A percentile compares a stretch with the other conserved stretches of the same genome.
Evolutionary conservation across 768 basidiomycete genomes (phyloP).

Genomic region (Tylopilus rubrobrunneus): DNA sequence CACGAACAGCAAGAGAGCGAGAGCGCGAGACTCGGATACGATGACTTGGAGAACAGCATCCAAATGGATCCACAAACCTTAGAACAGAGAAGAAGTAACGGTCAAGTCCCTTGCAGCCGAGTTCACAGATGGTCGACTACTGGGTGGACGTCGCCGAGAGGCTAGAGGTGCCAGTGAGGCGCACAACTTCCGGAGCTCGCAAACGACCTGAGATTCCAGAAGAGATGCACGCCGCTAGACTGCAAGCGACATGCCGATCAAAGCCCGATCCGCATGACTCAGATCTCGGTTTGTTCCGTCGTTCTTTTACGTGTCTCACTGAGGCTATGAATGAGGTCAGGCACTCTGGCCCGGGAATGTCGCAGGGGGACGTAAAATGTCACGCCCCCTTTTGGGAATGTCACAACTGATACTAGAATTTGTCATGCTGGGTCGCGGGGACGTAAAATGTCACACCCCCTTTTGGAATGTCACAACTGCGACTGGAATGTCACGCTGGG

Average conservation of each 20-base stretch:
- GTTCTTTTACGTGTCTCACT: too few species aligned
- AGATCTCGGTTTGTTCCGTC: too few species aligned
- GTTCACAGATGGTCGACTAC: slow-evolving; percentile 39
- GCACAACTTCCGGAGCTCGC: neutral
- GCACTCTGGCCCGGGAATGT: too few species aligned
- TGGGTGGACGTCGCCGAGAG: slow-evolving; percentile 60
- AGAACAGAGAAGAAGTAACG: slow-evolving; percentile 49
- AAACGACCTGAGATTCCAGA: slow-evolving; percentile 38
- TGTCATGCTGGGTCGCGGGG: too few species aligned
- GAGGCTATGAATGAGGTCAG: too few species aligned
- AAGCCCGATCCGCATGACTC: too few species aligned
- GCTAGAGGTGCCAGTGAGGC: slow-evolving; percentile 49
- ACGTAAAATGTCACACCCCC: too few species aligned
- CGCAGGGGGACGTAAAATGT: too few species aligned
- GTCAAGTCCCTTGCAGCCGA: slow-evolving; percentile 30
- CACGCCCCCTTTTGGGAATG: too few species aligned
- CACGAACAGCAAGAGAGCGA: slow-evolving; percentile 65
- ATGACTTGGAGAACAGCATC: slow-evolving; percentile 72
- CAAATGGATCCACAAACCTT: slow-evolving; percentile 50
- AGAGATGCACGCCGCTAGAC: slow-evolving; percentile 65
- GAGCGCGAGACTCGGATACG: slow-evolving; percentile 50
- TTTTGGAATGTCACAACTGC: too few species aligned
- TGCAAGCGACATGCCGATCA: slow-evolving; percentile 56
- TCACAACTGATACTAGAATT: too few species aligned
- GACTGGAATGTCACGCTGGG: too few species aligned